Conservation (phyloP, 345 rosid genomes). For the Dovyalis caffra region DNA sequence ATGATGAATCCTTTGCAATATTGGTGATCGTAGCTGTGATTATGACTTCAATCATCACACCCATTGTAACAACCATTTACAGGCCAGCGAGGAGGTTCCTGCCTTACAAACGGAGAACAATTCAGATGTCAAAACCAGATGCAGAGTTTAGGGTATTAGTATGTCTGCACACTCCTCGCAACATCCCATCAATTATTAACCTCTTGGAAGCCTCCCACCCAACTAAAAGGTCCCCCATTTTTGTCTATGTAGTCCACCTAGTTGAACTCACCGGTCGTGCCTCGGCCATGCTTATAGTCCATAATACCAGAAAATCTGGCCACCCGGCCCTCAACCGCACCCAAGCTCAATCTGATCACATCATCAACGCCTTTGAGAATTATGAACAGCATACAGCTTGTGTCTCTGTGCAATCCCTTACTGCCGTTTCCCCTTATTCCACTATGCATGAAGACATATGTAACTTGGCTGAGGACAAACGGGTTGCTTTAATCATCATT, state of each 20-base stretch:
- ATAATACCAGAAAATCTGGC: constrained; percentile 68
- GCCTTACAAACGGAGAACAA: constrained; percentile 65
- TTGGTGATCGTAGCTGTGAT: constrained; percentile 77
- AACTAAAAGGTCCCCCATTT: constrained; percentile 69
- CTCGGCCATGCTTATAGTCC: constrained; percentile 92
- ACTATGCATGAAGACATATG: constrained; percentile 96
- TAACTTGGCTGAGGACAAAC: constrained; percentile 83
- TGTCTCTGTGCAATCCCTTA: constrained; percentile 76
- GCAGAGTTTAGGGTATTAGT: constrained; percentile 63
- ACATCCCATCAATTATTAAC: constrained; percentile 85
- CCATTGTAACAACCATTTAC: constrained; percentile 58
- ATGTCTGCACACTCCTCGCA: constrained; percentile 81
- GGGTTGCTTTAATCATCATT: constrained; percentile 65
- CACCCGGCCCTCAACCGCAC: constrained; percentile 73
- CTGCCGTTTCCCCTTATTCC: constrained; percentile 88
- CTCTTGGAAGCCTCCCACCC: constrained; percentile 87
- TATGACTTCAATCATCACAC: constrained; percentile 73
- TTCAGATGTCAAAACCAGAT: constrained; percentile 65
- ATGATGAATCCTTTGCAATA: constrained; percentile 69
- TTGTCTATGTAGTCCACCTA: constrained; percentile 78
- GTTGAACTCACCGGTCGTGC: constrained; percentile 96
- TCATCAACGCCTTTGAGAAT: constrained; percentile 80
- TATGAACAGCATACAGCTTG: constrained; percentile 61
- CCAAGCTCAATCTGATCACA: constrained; percentile 94
- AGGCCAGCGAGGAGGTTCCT: constrained; percentile 57